These are phyloP conservation scores for Botryotinia calthae DNA, from an alignment of 2,329 filamentous ascomycete species.

Conservation along the genomic window DNA sequence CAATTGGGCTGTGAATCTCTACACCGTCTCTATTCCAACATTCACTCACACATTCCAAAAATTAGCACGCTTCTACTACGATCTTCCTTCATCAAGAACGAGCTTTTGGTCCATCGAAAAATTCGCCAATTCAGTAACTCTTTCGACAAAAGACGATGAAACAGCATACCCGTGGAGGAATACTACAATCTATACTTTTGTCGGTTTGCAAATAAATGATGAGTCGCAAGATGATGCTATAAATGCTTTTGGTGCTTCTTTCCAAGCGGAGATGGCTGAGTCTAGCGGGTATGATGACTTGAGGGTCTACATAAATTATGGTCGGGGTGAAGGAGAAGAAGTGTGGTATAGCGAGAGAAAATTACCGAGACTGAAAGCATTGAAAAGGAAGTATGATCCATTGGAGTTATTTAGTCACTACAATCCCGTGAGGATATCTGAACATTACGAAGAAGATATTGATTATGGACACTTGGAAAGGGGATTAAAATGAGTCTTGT, in stretches of 20 bases:
- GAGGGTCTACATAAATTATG: background rate
- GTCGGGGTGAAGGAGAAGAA: background rate
- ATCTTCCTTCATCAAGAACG: background rate
- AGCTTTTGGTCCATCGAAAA: background rate
- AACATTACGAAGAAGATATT: background rate
- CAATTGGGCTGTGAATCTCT: background rate
- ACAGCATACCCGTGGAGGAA: background rate
- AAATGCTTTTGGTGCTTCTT: slow-evolving; percentile 1
- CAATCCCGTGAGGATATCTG: background rate
- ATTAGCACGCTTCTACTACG: background rate
- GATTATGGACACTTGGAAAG: background rate
- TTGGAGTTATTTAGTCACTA: background rate
- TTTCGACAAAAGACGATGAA: background rate
- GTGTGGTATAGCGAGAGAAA: background rate
- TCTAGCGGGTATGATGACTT: background rate
- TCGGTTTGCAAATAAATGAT: background rate
- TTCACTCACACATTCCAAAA: background rate
- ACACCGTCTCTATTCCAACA: background rate
- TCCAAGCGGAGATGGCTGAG: background rate
- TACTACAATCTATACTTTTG: background rate
- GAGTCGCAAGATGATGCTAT: background rate
- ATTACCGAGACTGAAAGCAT: background rate
- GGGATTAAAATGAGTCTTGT: background rate
- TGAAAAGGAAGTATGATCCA: background rate
- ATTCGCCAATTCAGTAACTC: background rate